Evolutionary conservation across 1,139 yeast genomes (phyloP).

Genomic region (Pichia sp.): DNA sequence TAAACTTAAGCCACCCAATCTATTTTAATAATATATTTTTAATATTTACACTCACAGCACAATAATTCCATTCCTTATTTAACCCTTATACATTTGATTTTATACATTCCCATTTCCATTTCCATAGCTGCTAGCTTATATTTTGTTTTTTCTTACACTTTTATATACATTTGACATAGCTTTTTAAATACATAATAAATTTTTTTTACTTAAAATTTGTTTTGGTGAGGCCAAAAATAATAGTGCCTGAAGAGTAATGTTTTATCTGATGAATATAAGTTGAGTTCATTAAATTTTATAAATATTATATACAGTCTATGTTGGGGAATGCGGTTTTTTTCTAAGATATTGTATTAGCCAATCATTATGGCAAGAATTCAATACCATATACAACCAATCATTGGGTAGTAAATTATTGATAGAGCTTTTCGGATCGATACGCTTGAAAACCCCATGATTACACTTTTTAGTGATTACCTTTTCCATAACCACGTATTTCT

Average conservation of each 20-base stretch:
- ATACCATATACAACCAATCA: slow-evolving; percentile 12
- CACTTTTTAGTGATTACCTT: neutral
- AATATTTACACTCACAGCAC: neutral
- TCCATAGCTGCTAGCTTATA: neutral
- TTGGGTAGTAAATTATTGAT: slow-evolving; percentile 8
- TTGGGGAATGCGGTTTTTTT: neutral
- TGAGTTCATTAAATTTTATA: neutral
- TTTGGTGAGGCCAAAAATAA: no score
- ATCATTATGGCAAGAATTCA: slow-evolving; percentile 4
- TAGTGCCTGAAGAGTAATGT: no score
- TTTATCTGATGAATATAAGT: neutral
- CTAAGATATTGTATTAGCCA: slow-evolving; percentile 11
- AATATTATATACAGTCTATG: neutral
- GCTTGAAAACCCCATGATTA: neutral
- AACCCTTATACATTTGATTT: neutral
- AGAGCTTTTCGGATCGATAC: neutral
- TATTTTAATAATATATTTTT: neutral
- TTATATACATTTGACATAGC: neutral
- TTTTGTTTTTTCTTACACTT: neutral
- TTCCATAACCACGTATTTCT: neutral
- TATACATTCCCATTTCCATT: neutral
- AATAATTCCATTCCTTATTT: neutral
- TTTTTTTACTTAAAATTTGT: neutral
- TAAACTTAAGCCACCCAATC: neutral
- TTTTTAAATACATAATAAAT: neutral